A percentile compares a stretch with the other conserved stretches of the same genome.
Conservation (phyloP, 495 filamentous ascomycete genomes). For the Daldinia childiae region DNA sequence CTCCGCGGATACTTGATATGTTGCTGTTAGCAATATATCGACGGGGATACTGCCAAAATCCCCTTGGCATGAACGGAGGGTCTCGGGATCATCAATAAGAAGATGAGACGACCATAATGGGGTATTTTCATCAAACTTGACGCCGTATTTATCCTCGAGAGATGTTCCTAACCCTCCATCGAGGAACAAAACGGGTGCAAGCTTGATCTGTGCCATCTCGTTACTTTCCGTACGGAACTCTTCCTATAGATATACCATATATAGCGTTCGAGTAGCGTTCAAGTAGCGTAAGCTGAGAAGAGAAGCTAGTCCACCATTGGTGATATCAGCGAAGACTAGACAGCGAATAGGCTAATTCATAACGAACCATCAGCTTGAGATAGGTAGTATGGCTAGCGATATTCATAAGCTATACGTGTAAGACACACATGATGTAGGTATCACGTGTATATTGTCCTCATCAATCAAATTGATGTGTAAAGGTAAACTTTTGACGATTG, state of each 20-base stretch:
- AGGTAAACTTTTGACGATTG: background rate
- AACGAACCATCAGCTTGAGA: background rate
- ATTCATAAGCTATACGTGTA: background rate
- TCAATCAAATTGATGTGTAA: background rate
- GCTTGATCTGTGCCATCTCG: conserved; percentile 7
- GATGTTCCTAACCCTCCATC: conserved; percentile 75
- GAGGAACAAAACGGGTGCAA: conserved; percentile 58
- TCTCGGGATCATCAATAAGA: conserved; percentile 60
- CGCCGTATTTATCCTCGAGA: conserved; percentile 63
- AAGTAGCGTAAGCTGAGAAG: conserved; percentile 1
- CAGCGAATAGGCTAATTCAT: background rate
- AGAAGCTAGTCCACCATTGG: background rate
- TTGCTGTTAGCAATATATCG: conserved; percentile 70
- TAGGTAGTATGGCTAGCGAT: background rate
- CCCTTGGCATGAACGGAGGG: conserved; percentile 61
- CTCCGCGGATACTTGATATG: conserved; percentile 68
- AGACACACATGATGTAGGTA: background rate
- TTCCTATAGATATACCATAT: background rate
- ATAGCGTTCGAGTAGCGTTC: background rate
- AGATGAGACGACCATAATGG: conserved; percentile 75
- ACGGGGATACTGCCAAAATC: conserved; percentile 63
- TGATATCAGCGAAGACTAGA: background rate
- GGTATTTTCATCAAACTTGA: conserved; percentile 58
- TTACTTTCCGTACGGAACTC: background rate
- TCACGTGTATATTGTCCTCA: background rate